Evolutionary conservation across 352 stramenopile species (phyloP).

Genomic region (Phytophthora sp.): DNA sequence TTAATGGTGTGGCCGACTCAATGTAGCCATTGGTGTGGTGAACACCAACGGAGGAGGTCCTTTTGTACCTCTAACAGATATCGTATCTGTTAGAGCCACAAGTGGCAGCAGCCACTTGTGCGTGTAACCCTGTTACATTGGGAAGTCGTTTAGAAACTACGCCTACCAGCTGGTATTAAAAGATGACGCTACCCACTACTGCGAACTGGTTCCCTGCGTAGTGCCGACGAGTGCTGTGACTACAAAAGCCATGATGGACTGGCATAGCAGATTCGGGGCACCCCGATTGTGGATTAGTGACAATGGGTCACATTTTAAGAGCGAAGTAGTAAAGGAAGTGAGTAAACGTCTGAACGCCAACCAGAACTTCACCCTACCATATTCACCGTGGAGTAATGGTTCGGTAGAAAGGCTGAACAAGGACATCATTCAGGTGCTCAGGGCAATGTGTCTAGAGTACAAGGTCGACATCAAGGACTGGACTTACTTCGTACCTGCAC

Average conservation of each 20-base stretch:
- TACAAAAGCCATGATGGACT: constrained; percentile 19
- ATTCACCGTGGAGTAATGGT: not conserved
- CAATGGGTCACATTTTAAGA: too few species aligned
- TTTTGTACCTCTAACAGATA: too few species aligned
- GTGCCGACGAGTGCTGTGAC: constrained; percentile 11
- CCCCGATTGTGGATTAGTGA: not conserved
- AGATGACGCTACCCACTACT: too few species aligned
- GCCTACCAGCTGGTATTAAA: too few species aligned
- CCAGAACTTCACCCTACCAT: not conserved
- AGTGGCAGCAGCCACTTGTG: too few species aligned
- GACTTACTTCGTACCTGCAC: not conserved
- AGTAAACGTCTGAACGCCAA: not conserved
- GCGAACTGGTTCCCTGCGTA: constrained; percentile 25
- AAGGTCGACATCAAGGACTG: not conserved
- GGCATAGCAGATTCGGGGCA: not conserved
- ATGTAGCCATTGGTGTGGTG: too few species aligned
- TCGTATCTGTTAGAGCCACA: too few species aligned
- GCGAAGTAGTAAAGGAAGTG: not conserved
- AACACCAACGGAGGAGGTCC: too few species aligned
- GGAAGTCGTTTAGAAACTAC: too few species aligned
- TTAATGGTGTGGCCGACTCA: too few species aligned
- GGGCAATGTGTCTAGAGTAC: not conserved
- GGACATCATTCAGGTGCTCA: not conserved
- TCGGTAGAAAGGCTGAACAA: not conserved
- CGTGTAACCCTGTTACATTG: too few species aligned